phyloP scores from a whole-genome alignment of 192 early-diverging fungal genomes.

The Geranomyces michiganensis region DNA sequence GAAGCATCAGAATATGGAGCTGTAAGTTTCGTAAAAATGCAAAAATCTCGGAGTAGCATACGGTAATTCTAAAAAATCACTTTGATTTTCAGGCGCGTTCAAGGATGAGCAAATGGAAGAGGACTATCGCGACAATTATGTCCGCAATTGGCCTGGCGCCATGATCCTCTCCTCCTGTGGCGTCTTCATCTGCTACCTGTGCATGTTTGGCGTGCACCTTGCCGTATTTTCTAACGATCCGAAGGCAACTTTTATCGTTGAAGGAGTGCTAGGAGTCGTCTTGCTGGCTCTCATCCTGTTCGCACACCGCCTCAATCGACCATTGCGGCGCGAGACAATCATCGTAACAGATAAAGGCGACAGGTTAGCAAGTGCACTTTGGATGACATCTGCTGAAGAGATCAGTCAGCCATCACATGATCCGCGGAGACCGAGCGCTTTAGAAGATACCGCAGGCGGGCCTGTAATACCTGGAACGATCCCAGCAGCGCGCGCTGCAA shows the following conservation, averaged over 20 bases:
- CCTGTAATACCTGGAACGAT: neutral
- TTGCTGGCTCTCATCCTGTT: conserved; percentile 21
- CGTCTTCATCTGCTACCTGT: conserved; percentile 30
- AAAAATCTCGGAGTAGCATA: no score
- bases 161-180: conserved; percentile 23
- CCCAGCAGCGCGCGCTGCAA: neutral
- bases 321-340: conserved; percentile 11
- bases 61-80: neutral
- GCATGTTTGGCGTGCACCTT: conserved; percentile 22
- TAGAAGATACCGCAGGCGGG: neutral
- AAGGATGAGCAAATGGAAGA: conserved; percentile 24
- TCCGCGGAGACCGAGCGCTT: neutral
- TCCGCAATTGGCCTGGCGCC: conserved; percentile 32
- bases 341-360: conserved; percentile 28
- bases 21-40: conserved; percentile 17
- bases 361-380: conserved; percentile 16
- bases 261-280: conserved; percentile 20
- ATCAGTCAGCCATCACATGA: neutral
- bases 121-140: conserved; percentile 27
- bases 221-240: neutral
- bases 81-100: conserved; percentile 13
- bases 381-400: conserved; percentile 27
- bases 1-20: conserved; percentile 21
- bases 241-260: conserved; percentile 14
- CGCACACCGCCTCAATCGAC: conserved; percentile 18